These are phyloP conservation scores for Kluyveromyces sp. DNA, from an alignment of 1,139 yeast genomes.

Conservation along the genomic window DNA sequence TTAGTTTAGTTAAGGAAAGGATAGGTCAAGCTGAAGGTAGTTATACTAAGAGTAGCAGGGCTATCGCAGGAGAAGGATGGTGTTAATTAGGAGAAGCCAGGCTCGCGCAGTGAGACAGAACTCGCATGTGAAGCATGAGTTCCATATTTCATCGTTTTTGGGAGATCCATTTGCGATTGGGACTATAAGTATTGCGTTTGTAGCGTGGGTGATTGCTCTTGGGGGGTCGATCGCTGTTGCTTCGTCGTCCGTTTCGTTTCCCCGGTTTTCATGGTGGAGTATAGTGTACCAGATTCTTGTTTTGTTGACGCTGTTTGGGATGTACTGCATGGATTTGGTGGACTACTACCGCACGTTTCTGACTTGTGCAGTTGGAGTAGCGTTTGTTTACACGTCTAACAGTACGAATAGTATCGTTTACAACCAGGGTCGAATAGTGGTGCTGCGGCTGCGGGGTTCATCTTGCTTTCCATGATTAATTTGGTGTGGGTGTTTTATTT, in stretches of 20 bases:
- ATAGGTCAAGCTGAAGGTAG: no score
- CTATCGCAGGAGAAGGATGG: slow-evolving; percentile 6
- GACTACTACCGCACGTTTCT: slow-evolving; percentile 54
- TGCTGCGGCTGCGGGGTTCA: slow-evolving; percentile 91
- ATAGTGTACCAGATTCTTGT: slow-evolving; percentile 70
- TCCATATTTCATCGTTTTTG: slow-evolving; percentile 42
- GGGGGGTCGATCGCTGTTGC: slow-evolving; percentile 74
- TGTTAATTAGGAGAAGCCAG: slow-evolving; percentile 15
- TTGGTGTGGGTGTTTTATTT: slow-evolving; percentile 78
- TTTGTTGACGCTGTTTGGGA: slow-evolving; percentile 45
- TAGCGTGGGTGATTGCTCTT: slow-evolving; percentile 78
- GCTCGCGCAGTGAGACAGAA: slow-evolving; percentile 20
- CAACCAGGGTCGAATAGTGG: slow-evolving; percentile 54
- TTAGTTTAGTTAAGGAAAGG: no score
- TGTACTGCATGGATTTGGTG: slow-evolving; percentile 61
- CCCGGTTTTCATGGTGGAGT: slow-evolving; percentile 96
- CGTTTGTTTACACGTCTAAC: slow-evolving; percentile 77
- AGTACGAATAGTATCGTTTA: slow-evolving; percentile 76
- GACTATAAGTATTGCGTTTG: slow-evolving; percentile 52
- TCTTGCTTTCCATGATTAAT: slow-evolving; percentile 72
- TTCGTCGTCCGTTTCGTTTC: slow-evolving; percentile 41
- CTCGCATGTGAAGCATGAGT: slow-evolving; percentile 20
- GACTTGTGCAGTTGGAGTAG: slow-evolving; percentile 35
- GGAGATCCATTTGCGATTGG: slow-evolving; percentile 69
- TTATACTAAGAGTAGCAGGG: no score